A percentile compares a stretch with the other conserved stretches of the same genome.
These are phyloP conservation scores for Elymus sibiricus DNA, from an alignment of 176 grass and related monocot species.

Conservation along the genomic window DNA sequence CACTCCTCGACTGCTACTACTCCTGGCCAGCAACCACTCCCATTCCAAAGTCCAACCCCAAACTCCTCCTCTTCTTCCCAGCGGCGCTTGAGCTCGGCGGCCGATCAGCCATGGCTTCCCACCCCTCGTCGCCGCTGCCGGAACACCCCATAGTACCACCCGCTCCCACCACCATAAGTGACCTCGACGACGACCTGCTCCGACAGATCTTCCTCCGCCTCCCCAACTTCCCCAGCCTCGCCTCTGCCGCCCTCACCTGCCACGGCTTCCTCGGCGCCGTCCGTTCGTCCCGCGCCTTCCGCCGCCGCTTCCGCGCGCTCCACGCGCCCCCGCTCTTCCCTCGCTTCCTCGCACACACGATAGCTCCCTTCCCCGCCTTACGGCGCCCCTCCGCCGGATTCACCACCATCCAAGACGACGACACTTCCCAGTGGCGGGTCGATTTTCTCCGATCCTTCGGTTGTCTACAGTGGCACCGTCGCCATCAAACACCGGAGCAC, in stretches of 20 bases:
- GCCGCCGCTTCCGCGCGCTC: neutral
- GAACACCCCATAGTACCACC: neutral
- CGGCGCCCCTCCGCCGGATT: neutral
- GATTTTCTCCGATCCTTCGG: neutral
- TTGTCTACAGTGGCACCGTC: neutral
- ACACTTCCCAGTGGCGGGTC: neutral
- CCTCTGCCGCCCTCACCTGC: slow-evolving; percentile 1
- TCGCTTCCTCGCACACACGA: neutral
- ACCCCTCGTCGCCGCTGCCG: neutral
- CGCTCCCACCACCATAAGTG: neutral
- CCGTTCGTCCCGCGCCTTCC: neutral
- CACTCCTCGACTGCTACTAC: no score
- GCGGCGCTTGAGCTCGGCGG: neutral
- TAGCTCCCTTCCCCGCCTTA: neutral
- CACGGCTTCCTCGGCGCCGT: neutral
- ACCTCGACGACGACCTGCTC: neutral
- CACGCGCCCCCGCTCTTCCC: neutral
- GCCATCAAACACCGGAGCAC: neutral
- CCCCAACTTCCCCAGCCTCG: neutral
- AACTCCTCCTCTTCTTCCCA: no score
- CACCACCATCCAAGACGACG: neutral
- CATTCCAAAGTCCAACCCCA: no score
- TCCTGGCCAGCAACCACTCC: no score
- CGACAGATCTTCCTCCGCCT: neutral
- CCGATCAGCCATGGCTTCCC: neutral